These are phyloP conservation scores for Pulicaria dysenterica DNA, from an alignment of 129 eudicot genomes.

Conservation along the genomic window DNA sequence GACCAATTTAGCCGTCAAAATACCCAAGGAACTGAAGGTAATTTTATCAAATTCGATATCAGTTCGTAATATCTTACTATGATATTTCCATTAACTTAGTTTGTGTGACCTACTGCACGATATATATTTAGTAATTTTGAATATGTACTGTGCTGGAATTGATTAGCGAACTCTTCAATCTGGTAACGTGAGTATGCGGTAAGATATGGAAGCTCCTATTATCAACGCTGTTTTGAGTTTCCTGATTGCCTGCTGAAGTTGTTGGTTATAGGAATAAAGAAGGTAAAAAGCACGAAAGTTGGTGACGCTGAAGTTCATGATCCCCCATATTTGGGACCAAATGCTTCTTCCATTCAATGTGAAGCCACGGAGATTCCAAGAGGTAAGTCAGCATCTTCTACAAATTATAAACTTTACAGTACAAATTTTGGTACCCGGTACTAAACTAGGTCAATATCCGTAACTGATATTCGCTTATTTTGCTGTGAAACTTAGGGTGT, in stretches of 20 bases:
- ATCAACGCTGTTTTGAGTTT: background rate
- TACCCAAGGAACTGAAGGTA: constrained; percentile 34
- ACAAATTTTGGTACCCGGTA: background rate
- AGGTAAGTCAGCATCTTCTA: constrained; percentile 28
- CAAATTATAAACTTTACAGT: background rate
- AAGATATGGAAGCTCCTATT: background rate
- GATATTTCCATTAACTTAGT: background rate
- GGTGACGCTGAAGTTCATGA: constrained; percentile 32
- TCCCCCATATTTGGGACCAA: constrained; percentile 26
- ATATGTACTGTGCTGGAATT: background rate
- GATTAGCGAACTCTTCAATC: background rate
- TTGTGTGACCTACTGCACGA: background rate
- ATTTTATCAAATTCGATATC: constrained; percentile 2
- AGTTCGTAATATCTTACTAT: background rate
- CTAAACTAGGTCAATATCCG: background rate
- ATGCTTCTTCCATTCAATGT: constrained; percentile 30
- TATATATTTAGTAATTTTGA: background rate
- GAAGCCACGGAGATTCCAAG: constrained; percentile 33
- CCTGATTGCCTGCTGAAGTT: constrained; percentile 1
- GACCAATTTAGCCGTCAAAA: constrained; percentile 31
- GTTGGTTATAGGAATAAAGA: constrained; percentile 43
- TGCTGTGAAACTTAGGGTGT: background rate
- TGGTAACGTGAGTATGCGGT: constrained; percentile 12
- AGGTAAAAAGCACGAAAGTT: constrained; percentile 43
- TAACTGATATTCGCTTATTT: background rate